Percentiles rank a stretch among this genome's conserved stretches.
Evolutionary conservation across 371 early-diverging fungal species (phyloP).

Genomic region (Mucor indicus): DNA sequence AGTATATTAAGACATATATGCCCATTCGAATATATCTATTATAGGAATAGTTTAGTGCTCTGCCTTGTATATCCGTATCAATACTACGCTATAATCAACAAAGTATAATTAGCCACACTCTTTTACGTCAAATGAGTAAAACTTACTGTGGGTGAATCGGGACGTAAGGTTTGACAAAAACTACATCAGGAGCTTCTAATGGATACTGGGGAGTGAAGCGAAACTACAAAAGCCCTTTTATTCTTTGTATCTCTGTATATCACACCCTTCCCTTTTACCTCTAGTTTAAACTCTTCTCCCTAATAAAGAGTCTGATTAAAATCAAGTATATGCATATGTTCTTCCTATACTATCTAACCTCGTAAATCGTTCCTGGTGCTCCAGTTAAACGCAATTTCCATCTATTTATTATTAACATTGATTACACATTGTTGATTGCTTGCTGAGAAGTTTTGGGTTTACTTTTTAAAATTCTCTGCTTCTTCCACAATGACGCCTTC

Average conservation of each 20-base stretch:
- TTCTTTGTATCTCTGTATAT: no score
- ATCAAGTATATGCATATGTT: constrained; percentile 10
- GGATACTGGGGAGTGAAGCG: constrained; percentile 83
- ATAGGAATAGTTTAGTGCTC: not conserved
- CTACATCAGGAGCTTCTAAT: constrained; percentile 82
- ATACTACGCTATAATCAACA: no score
- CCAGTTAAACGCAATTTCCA: constrained; percentile 67
- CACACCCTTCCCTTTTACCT: constrained; percentile 47
- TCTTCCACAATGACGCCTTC: constrained; percentile 58
- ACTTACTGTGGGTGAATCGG: constrained; percentile 86
- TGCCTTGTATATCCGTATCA: not conserved
- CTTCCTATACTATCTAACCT: constrained; percentile 25
- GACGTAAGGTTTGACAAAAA: constrained; percentile 65
- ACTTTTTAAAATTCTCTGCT: constrained; percentile 60
- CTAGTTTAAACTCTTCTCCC: constrained; percentile 65
- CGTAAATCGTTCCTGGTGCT: constrained; percentile 67
- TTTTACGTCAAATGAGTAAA: not conserved
- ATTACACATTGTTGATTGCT: no score
- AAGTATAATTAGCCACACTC: no score
- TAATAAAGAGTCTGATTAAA: constrained; percentile 11
- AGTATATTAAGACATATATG: constrained; percentile 96
- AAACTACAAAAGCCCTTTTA: constrained; percentile 63
- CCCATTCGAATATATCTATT: constrained; percentile 85
- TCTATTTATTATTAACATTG: constrained; percentile 18
- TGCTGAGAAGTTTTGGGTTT: no score